A percentile compares a stretch with the other conserved stretches of the same genome.
phyloP scores from a whole-genome alignment of 2,329 filamentous ascomycete genomes.

The Trematosphaeria pertusa region DNA sequence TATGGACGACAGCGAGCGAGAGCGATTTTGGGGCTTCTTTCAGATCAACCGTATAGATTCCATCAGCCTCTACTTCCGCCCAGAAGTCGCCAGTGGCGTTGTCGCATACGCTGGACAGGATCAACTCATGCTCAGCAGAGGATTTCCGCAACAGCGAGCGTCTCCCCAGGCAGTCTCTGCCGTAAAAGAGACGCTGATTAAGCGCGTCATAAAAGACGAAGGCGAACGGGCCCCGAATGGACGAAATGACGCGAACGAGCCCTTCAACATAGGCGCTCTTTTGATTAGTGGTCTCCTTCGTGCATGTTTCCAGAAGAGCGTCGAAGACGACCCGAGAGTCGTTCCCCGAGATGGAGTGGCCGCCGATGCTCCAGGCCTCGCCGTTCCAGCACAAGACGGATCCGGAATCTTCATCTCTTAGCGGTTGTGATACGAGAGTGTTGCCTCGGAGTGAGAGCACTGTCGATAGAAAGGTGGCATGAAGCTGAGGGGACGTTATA shows the following conservation, averaged over 20 bases:
- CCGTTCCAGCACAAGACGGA: slow-evolving; percentile 95
- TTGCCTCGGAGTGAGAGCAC: slow-evolving; percentile 89
- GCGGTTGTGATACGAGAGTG: slow-evolving; percentile 74
- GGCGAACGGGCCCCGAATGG: slow-evolving; percentile 76
- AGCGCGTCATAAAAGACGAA: slow-evolving; percentile 80
- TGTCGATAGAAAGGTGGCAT: slow-evolving; percentile 76
- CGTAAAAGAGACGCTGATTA: slow-evolving; percentile 74
- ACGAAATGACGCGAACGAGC: slow-evolving; percentile 32
- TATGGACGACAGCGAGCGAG: slow-evolving; percentile 17
- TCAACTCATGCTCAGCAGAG: slow-evolving; percentile 53
- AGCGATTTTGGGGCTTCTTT: slow-evolving; percentile 8
- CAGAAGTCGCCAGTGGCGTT: slow-evolving; percentile 59
- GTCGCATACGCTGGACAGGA: slow-evolving; percentile 46
- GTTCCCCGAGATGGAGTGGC: slow-evolving; percentile 69
- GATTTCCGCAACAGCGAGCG: slow-evolving; percentile 73
- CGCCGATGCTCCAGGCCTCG: slow-evolving; percentile 83
- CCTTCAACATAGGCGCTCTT: slow-evolving; percentile 11
- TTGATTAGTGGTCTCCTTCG: not conserved
- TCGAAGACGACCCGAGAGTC: slow-evolving; percentile 76
- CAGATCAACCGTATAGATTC: slow-evolving; percentile 74
- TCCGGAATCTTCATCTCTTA: slow-evolving; percentile 62
- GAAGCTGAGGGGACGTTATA: slow-evolving; percentile 28
- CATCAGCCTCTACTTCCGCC: slow-evolving; percentile 84
- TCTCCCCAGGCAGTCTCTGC: slow-evolving; percentile 84
- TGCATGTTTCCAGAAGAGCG: slow-evolving; percentile 55